Base-by-base conservation (phyloP, 192 early-diverging fungal species). In the Mortierella alpina region DNA sequence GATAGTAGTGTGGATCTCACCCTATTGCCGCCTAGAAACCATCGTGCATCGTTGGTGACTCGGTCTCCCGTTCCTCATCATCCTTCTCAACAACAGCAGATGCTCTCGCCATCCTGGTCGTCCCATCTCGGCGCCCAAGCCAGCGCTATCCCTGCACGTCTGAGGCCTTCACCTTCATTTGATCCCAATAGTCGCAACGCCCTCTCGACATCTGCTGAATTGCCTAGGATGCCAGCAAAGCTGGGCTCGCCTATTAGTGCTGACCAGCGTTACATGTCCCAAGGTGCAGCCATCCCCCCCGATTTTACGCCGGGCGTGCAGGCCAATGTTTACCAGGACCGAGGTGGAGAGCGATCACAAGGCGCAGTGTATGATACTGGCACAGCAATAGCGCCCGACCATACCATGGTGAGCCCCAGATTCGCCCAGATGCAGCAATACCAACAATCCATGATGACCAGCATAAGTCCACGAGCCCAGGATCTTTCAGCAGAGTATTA, bases 261-360 rank as follows among this genome's bases (percentile, higher is more conserved):
- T 17, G 40, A 58, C 18, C 57, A 61, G 1, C 56, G 49, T 9
- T n/a, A 18, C 13, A 4, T 66, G n/a, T 51, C 51, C 57, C 57
- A 79, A 13, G 69, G 59, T 3, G 69, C 64, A 2, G 69, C 57
- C 0, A 48, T 72, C 39, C 69, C 63, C 15, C 64, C 69, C 7
- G 63, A 79, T 47, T 62, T 63, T 48, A 72, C 59, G 6, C 76
- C 76, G 2, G 76, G 76, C 6, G 57, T 72, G 7, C 76, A 79
- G 39, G 60, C 76, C 20, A 79, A 79, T 12, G 20, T 47, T 6
- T 54, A 60, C 13, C 31, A 46, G 9, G 54, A 69, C 18, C 56
- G 69, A 0, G 69, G 63, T 7, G 68, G 68, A 11, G 63, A 72
- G 59, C 63, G 76, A 3, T 7, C 52, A n/a, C 49, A 66, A 9